phyloP scores from a whole-genome alignment of 2,329 filamentous ascomycete species.

The Fusarium sp. region DNA sequence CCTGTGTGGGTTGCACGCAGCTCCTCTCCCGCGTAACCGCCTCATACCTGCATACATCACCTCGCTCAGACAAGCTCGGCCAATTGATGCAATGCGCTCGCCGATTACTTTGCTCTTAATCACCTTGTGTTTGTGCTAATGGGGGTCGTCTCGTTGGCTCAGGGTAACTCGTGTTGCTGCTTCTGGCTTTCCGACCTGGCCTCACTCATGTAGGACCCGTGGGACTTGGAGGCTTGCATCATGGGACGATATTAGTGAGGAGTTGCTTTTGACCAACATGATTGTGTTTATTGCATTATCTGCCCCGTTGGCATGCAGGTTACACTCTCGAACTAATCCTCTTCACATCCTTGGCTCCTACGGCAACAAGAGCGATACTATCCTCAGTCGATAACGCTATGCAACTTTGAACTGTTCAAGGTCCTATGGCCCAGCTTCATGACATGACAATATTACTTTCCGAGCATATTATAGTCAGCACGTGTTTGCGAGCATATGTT shows the following conservation, averaged over 20 bases:
- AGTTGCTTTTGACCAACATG: neutral
- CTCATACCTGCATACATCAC: slow-evolving; percentile 2
- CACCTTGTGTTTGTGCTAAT: slow-evolving; percentile 14
- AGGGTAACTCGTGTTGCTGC: neutral
- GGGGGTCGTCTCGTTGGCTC: slow-evolving; percentile 31
- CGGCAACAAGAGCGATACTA: neutral
- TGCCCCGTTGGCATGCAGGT: neutral
- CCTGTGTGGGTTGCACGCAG: slow-evolving; percentile 26
- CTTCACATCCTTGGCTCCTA: neutral
- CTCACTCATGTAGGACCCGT: slow-evolving; percentile 27
- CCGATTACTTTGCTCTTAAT: neutral
- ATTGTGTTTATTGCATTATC: neutral
- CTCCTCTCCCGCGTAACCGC: slow-evolving; percentile 22
- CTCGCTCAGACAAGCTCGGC: slow-evolving; percentile 8
- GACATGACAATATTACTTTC: neutral
- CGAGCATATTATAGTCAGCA: neutral
- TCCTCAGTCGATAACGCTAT: neutral
- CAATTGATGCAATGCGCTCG: slow-evolving; percentile 15
- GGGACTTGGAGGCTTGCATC: slow-evolving; percentile 8
- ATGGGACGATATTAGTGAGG: neutral
- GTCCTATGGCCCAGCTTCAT: neutral
- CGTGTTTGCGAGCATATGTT: neutral
- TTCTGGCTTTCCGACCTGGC: neutral
- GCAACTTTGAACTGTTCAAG: neutral
- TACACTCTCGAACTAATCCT: neutral